Evolutionary conservation across 1,139 yeast genomes (phyloP), one percentile per base, ranked within the genome.

Genomic region (Nakaseomyces delphensis): DNA sequence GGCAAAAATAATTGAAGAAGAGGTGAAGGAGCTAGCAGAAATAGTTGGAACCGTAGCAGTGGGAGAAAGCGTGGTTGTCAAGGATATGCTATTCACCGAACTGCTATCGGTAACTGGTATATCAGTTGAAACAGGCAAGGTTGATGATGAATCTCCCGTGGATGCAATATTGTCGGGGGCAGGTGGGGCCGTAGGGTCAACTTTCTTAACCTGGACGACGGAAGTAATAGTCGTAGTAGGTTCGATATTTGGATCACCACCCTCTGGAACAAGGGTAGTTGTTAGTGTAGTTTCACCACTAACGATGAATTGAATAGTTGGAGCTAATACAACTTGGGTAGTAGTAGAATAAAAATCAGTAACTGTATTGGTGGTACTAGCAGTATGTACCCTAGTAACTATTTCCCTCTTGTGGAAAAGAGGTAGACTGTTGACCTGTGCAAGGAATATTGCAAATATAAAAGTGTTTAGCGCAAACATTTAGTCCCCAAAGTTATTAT

Each of bases 281-380:
- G 86, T 80, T 51, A 70, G 76, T 31, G 83, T 76, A 29, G 67
- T 74, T 46, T 77, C 83, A 57, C 76, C 74, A 36, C 82, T 75
- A 43, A 81, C 70, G 38, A 79, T 68, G 33, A 78, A 66, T 56
- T 79, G 76, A 27, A 81, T 86, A 13, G 85, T 77, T 42, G 87
- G 85, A 44, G 81, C 74, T 45, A 73, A 68, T 19, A 74, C 66
- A 8, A 83, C 72, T 37, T 78, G 70, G 5, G 83, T 77, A 7
- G 79, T 74, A 1, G 83, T 78, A 16, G 76, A 69, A 49, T 68
- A 68, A 19, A 76, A 71, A 44, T 71, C 65, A 1, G 78, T 73
- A 13, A 69, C 67, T 2, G 81, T 77, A 23, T 56, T 50, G 4
- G 76, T 76, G 3, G 73, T 68, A 24, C 65, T 69, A n/a, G 85